Evolutionary conservation across 2,329 filamentous ascomycete genomes (phyloP), one percentile per base, ranked within the genome.

Genomic region (Aspergillus puulaauensis): DNA sequence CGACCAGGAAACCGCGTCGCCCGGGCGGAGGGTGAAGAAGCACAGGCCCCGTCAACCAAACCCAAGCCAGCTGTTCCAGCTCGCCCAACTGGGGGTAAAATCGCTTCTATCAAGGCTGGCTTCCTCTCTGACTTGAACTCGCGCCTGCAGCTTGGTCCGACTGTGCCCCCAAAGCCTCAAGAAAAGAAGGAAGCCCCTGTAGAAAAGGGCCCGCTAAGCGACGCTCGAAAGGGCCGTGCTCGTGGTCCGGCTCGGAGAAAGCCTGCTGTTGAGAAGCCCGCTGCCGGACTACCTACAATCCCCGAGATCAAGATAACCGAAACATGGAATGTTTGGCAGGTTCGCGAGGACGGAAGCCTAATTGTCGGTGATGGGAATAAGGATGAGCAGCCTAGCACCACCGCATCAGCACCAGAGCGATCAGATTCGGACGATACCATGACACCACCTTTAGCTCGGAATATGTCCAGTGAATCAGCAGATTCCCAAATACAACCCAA

Each of bases 111-210:
- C 33, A 92, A 96, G 75, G 90, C 90, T 39, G 91, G 90, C 3
- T 98, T 99, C 74, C 86, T 99, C 83, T 92, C 87, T 45, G 93
- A 98, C 69, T 79, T 99, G 43, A 96, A 98, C 75, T 93, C 91
- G 67, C 89, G 92, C 49, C 80, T 99, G 27, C 88, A 91, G 70
- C 78, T 96, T 37, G 95, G 95, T 1, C 93, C 93, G n/a, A 87
- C 90, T 65, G 85, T 82, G 46, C 68, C 87, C 17, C 57, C 58
- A 2, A 93, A 91, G 79, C 89, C 90, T 64, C 88, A 90, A 68
- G 88, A 93, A 63, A 78, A 82, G 41, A 77, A 80, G 14, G 81
- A 86, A 2, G 81, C 82, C 33, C 81, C 84, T 59, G 85, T 84
- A 58, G 86, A 92, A 68, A 91, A 91, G 73, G 86, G 83, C 11